Evolutionary conservation across 1,284 basidiomycete species (phyloP).

Genomic region (Ustilago xerochloae): DNA sequence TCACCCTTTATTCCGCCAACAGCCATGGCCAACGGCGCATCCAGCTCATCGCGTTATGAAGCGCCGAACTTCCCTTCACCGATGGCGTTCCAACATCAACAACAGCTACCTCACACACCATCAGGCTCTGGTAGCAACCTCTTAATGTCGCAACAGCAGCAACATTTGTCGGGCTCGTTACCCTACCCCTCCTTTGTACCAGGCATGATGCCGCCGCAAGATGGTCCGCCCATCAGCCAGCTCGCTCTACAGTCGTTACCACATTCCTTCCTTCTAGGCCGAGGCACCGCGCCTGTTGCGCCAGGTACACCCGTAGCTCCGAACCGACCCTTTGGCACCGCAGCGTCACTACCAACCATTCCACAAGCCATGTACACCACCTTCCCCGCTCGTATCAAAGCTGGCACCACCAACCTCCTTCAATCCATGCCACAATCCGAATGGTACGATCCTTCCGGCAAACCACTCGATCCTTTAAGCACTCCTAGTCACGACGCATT

Average conservation of each 20-base stretch:
- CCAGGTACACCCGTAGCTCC: conserved; percentile 35
- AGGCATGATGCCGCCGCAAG: conserved; percentile 6
- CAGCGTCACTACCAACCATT: conserved; percentile 27
- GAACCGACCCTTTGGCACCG: conserved; percentile 30
- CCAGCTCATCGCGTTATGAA: conserved; percentile 30
- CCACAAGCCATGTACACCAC: conserved; percentile 82
- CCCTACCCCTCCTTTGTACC: conserved; percentile 11
- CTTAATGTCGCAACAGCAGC: conserved; percentile 20
- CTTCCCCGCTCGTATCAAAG: conserved; percentile 90
- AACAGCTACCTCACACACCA: conserved; percentile 16
- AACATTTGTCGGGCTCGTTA: conserved; percentile 6
- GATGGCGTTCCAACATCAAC: conserved; percentile 4
- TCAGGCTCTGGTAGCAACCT: conserved; percentile 25
- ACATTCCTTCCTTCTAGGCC: conserved; percentile 19
- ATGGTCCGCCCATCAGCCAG: conserved; percentile 12
- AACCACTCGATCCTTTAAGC: conserved; percentile 36
- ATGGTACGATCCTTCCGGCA: conserved; percentile 37
- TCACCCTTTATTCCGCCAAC: conserved; percentile 14
- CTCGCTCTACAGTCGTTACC: conserved; percentile 24
- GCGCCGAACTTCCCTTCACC: conserved; percentile 22
- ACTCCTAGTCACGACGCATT: conserved; percentile 24
- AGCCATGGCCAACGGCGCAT: conserved; percentile 28
- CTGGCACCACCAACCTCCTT: conserved; percentile 87
- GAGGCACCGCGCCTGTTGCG: conserved; percentile 27
- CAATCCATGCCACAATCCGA: conserved; percentile 77